Percentiles rank a stretch among this genome's conserved stretches.
Evolutionary conservation across 2,329 filamentous ascomycete species (phyloP).

Genomic region (Cryphonectria parasitica): DNA sequence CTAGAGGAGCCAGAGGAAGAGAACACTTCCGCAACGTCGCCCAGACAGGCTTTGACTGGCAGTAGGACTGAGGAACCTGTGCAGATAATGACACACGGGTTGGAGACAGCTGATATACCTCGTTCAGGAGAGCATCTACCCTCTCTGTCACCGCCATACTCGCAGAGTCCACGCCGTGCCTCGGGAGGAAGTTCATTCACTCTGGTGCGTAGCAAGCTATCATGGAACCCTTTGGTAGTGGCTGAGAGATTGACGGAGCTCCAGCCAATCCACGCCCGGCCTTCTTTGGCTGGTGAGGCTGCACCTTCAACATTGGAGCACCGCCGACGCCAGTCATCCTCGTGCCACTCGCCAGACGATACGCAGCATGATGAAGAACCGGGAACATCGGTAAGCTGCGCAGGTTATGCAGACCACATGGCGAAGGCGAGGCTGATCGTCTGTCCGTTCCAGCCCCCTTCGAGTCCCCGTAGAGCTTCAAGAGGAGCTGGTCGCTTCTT

Average conservation of each 20-base stretch:
- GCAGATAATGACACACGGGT: background rate
- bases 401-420: background rate
- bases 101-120: background rate
- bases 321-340: slow-evolving; percentile 15
- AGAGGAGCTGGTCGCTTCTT: slow-evolving; percentile 9
- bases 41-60: background rate
- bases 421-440: background rate
- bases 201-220: slow-evolving; percentile 18
- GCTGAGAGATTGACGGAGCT: slow-evolving; percentile 6
- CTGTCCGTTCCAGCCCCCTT: slow-evolving; percentile 14
- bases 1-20: background rate
- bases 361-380: slow-evolving; percentile 18
- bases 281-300: slow-evolving; percentile 9
- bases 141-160: slow-evolving; percentile 13
- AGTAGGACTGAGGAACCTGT: background rate
- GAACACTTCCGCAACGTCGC: background rate
- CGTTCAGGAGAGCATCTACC: background rate
- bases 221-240: background rate
- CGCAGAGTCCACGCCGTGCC: slow-evolving; percentile 13
- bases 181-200: slow-evolving; percentile 12
- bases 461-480: slow-evolving; percentile 17
- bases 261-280: slow-evolving; percentile 23
- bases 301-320: background rate
- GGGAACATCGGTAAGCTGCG: slow-evolving; percentile 24
- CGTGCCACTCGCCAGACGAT: slow-evolving; percentile 9